These are phyloP conservation scores for Globomyces pollinis-pini DNA, from an alignment of 192 early-diverging fungal species.

Conservation along the genomic window DNA sequence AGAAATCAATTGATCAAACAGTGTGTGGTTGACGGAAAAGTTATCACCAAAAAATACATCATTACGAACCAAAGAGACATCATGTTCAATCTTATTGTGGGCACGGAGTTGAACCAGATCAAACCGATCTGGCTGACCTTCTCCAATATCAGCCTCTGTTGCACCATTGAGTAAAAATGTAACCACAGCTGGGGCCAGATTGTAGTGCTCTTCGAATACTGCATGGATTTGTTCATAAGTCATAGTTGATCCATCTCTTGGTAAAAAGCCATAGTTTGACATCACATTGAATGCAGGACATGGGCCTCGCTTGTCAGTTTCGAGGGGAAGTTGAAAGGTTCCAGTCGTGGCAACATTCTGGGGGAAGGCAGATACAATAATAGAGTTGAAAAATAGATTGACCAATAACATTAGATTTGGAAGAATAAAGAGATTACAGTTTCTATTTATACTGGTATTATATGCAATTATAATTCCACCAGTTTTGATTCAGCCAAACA, in stretches of 20 bases:
- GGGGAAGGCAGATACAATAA: too few species aligned
- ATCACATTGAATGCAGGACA: conserved; percentile 14
- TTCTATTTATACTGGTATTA: too few species aligned
- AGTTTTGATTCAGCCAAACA: too few species aligned
- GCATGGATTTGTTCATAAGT: not conserved
- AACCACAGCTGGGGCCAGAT: not conserved
- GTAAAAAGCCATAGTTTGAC: conserved; percentile 29
- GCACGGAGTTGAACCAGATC: not conserved
- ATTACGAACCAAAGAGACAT: conserved; percentile 19
- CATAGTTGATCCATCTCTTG: conserved; percentile 14
- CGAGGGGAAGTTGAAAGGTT: too few species aligned
- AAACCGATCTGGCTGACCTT: conserved; percentile 4
- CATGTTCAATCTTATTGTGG: conserved; percentile 28
- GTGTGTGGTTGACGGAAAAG: not conserved
- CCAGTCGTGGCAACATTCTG: too few species aligned
- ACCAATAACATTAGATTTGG: too few species aligned
- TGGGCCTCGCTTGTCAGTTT: too few species aligned
- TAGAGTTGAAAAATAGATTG: too few species aligned
- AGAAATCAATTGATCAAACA: conserved; percentile 12
- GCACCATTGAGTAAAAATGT: not conserved
- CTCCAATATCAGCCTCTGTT: not conserved
- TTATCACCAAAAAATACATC: conserved; percentile 25
- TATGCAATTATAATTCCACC: too few species aligned
- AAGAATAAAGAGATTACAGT: too few species aligned
- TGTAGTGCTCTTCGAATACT: not conserved